Evolutionary conservation across 208 protist genomes (phyloP), one percentile per base, ranked within the genome.

Genomic region (Acanthamoeba castellanii): DNA sequence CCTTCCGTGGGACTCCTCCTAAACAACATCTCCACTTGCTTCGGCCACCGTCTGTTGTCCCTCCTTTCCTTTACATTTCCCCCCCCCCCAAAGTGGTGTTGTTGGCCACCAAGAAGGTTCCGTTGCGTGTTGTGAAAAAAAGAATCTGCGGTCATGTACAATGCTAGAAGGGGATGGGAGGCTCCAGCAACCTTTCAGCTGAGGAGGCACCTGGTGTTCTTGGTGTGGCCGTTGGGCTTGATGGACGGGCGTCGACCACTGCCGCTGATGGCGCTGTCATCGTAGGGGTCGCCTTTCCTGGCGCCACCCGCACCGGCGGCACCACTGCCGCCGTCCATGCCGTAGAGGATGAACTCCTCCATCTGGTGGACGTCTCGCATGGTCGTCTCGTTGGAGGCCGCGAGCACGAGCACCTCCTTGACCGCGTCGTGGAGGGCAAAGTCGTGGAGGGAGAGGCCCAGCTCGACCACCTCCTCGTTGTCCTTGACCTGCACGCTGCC

Each of bases 341-440:
- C 64, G 64, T 70, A 70, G 64, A 70, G 64, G 64, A 70, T 70
- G 64, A 70, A 70, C 64, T 70, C 64, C 64, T 70, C 64, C 64
- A 70, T 70, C 64, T 70, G 64, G 22, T 70, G 20, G 20, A 70
- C 64, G 64, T 70, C 64, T 20, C n/a, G 20, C 64, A 70, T 27
- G 8, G 64, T 70, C 20, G 64, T 70, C 64, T 32, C 27, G 64
- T 70, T 70, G 64, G 64, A 34, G 27, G 64, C 64, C 3, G 27
- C 1, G 27, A 70, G 13, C 64, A 70, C 9, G 64, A 70, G 64
- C 27, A 70, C 64, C 20, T 70, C 64, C 64, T 70, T 70, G 27
- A 70, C 64, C 20, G 64, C 20, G n/a, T 70, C 64, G 64, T 70
- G 64, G 14, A 70, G 64, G 27, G 64, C 64, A 8, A 70, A 70